Conservation (phyloP, 1,284 basidiomycete species). For the Pascua guehoae region DNA sequence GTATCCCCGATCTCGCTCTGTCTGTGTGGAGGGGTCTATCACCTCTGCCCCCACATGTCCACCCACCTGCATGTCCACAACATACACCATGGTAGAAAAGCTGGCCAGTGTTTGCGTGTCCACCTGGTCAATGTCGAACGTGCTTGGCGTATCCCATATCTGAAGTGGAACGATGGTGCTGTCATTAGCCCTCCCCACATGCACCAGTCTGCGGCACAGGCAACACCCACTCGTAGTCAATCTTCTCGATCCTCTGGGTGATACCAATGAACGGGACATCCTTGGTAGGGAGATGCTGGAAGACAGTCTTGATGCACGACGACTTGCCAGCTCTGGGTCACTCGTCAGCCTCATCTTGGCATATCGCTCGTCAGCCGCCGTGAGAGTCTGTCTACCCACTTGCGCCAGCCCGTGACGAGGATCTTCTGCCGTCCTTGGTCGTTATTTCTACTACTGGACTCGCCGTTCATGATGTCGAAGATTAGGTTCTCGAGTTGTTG, state of each 20-base stretch:
- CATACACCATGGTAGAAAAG: constrained; percentile 81
- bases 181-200: constrained; percentile 1
- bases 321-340: constrained; percentile 78
- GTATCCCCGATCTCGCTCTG: too few species aligned
- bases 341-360: background rate
- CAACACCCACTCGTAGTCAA: constrained; percentile 69
- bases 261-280: constrained; percentile 90
- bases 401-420: constrained; percentile 71
- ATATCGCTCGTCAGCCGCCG: too few species aligned
- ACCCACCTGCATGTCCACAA: constrained; percentile 90
- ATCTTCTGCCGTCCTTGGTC: constrained; percentile 55
- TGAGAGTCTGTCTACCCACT: constrained; percentile 51
- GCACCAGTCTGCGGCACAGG: background rate
- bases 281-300: constrained; percentile 76
- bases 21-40: too few species aligned
- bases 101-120: constrained; percentile 63
- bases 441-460: too few species aligned
- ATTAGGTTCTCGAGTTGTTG: too few species aligned
- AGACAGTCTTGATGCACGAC: constrained; percentile 85
- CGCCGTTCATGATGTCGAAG: background rate
- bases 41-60: background rate
- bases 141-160: constrained; percentile 93
- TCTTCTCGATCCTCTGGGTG: constrained; percentile 70
- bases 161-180: constrained; percentile 89
- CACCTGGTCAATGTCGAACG: constrained; percentile 69